phyloP scores from a whole-genome alignment of 2,329 filamentous ascomycete species.

The Tolypocladium tropicale region DNA sequence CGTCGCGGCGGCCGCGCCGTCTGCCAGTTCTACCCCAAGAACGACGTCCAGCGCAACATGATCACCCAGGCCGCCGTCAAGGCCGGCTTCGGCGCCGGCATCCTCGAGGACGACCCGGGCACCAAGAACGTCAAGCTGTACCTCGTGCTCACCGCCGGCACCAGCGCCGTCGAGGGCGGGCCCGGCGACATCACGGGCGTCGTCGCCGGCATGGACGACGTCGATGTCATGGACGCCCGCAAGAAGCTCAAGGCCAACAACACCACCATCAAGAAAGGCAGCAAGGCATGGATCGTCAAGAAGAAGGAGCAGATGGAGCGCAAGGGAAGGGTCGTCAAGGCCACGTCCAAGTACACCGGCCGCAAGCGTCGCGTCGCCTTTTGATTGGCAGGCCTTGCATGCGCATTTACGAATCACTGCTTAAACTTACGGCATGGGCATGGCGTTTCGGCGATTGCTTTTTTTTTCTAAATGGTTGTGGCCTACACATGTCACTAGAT shows the following conservation, averaged over 20 bases:
- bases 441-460: constrained; percentile 10
- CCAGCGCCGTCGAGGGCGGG: constrained; percentile 33
- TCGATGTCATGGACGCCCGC: constrained; percentile 68
- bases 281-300: constrained; percentile 72
- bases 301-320: constrained; percentile 91
- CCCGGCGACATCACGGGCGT: constrained; percentile 83
- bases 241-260: constrained; percentile 36
- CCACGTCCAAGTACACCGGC: constrained; percentile 86
- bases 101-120: constrained; percentile 89
- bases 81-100: constrained; percentile 88
- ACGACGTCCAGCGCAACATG: constrained; percentile 84
- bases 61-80: constrained; percentile 83
- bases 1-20: constrained; percentile 80
- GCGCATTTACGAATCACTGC: background rate
- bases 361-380: constrained; percentile 75
- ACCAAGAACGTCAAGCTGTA: constrained; percentile 98
- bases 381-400: constrained; percentile 26
- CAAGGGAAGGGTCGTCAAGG: constrained; percentile 91
- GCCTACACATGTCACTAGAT: background rate
- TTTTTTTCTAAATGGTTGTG: too few species aligned
- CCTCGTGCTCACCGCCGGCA: constrained; percentile 82
- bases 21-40: constrained; percentile 97
- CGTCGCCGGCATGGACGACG: constrained; percentile 78
- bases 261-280: constrained; percentile 63
- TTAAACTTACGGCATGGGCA: constrained; percentile 5